Base-by-base conservation (phyloP, 805 yeast genomes). In the Candida silvicultrix region DNA sequence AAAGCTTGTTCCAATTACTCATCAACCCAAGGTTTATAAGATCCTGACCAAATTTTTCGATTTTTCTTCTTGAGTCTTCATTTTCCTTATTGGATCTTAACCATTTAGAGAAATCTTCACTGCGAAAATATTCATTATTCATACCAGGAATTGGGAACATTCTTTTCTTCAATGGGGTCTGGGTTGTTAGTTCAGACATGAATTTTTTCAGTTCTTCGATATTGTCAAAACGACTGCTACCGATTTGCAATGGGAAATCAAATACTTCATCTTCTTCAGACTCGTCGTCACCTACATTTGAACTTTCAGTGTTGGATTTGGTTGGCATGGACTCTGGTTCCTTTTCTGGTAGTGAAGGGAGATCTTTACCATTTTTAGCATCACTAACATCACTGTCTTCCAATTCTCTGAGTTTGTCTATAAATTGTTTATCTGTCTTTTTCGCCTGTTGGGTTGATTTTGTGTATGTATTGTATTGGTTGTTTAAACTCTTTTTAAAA, bases 11-110 rank as follows among this genome's bases (percentile, higher is more conserved):
- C 59, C 62, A 62, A 19, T 56, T 56, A 12, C 47, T 46, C 9
- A 66, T 55, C n/a, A 65, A 36, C 0, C 57, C 57, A 5, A 55
- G 22, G 9, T 45, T 46, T 3, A 65, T 38, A 40, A 65, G 38
- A 21, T 49, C 50, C 45, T 67, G 69, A 1, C 70, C 70, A 23
- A 67, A 48, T 31, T 60, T 55, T 44, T 67, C 67, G n/a, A 62
- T 35, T 32, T 64, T 63, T 15, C 47, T 55, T 4, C 58, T 49
- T 0, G 70, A 51, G 41, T 64, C 67, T 31, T 65, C 49, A 20
- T 52, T 52, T 3, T 50, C 40, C 23, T 54, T 52, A 28, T 45
- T 36, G 12, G 41, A 38, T 40, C 47, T 61, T 11, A 67, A 47
- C 49, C 60, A 61, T 5, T 50, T 44, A 7, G 56, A 29, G 22